phyloP scores from a whole-genome alignment of 2,329 filamentous ascomycete species.

The Penicillium sp. region DNA sequence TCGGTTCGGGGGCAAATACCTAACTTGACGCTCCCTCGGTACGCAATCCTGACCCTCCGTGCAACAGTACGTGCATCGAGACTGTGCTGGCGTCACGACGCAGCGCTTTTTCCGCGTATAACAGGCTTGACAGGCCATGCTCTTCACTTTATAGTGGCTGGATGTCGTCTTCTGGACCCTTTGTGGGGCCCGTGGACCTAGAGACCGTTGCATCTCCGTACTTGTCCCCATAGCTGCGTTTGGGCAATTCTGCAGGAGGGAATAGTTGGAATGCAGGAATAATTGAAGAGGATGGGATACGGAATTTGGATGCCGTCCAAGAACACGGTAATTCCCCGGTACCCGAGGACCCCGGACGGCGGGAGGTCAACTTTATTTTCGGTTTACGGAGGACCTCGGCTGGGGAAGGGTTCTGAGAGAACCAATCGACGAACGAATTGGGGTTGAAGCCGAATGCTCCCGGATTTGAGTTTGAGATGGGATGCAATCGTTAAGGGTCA shows the following conservation, averaged over 20 bases:
- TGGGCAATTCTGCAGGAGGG: not conserved
- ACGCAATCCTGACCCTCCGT: conserved; percentile 5
- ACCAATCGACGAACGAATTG: not conserved
- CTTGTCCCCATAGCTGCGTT: not conserved
- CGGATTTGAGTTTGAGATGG: not conserved
- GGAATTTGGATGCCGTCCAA: not conserved
- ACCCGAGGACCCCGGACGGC: not conserved
- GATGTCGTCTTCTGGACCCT: conserved; percentile 7
- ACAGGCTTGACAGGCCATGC: conserved; percentile 7
- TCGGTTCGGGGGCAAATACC: not conserved
- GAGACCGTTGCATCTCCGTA: not conserved
- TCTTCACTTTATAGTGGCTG: not conserved
- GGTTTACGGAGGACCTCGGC: not conserved
- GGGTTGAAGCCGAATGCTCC: not conserved
- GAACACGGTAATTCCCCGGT: not conserved
- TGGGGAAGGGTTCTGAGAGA: not conserved
- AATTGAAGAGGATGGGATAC: not conserved
- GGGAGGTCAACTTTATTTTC: not conserved
- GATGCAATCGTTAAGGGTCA: not conserved
- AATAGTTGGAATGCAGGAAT: not conserved
- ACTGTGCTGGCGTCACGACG: not conserved
- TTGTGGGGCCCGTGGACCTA: not conserved
- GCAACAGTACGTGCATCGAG: conserved; percentile 6
- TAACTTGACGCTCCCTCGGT: conserved; percentile 3
- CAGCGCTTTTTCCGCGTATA: conserved; percentile 10